Percentiles rank a stretch among this genome's conserved stretches.
Evolutionary conservation across 192 early-diverging fungal species (phyloP).

Genomic region (Umbelopsis vinacea): DNA sequence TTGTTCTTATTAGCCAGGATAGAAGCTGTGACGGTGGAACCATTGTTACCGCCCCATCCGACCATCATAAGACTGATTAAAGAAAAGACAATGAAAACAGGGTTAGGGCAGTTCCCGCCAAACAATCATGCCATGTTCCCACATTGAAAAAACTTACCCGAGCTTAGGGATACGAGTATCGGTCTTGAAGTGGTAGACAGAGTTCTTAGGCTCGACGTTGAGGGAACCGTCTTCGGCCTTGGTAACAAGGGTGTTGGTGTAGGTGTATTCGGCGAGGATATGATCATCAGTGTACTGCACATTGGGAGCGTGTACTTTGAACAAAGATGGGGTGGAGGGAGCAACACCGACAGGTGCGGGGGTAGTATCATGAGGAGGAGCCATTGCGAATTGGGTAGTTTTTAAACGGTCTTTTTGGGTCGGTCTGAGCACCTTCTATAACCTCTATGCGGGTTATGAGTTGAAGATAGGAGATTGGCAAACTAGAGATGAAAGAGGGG

Average conservation of each 20-base stretch:
- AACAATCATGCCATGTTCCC: neutral
- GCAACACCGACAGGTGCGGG: constrained; percentile 40
- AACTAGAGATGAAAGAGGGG: constrained; percentile 39
- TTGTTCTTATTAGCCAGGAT: constrained; percentile 92
- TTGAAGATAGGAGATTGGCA: constrained; percentile 48
- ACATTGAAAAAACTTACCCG: constrained; percentile 64
- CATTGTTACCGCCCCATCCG: constrained; percentile 99
- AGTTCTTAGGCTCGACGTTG: constrained; percentile 83
- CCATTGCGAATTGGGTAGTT: constrained; percentile 33
- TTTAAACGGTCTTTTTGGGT: constrained; percentile 39
- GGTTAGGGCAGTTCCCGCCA: neutral
- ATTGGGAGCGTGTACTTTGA: constrained; percentile 89
- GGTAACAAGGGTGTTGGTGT: constrained; percentile 85
- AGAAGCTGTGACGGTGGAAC: constrained; percentile 95
- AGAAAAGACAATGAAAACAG: constrained; percentile 23
- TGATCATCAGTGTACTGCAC: constrained; percentile 82
- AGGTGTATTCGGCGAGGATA: constrained; percentile 87
- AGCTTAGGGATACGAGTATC: constrained; percentile 79
- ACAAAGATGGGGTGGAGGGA: constrained; percentile 54
- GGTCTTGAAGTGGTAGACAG: constrained; percentile 90
- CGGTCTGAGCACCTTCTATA: constrained; percentile 44
- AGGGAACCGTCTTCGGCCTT: constrained; percentile 70
- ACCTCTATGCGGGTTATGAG: constrained; percentile 55
- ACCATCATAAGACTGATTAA: constrained; percentile 98
- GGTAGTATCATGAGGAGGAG: constrained; percentile 35